A percentile compares a stretch with the other conserved stretches of the same genome.
Conservation (phyloP, 129 eudicot genomes). For the Artemisia argyi region DNA sequence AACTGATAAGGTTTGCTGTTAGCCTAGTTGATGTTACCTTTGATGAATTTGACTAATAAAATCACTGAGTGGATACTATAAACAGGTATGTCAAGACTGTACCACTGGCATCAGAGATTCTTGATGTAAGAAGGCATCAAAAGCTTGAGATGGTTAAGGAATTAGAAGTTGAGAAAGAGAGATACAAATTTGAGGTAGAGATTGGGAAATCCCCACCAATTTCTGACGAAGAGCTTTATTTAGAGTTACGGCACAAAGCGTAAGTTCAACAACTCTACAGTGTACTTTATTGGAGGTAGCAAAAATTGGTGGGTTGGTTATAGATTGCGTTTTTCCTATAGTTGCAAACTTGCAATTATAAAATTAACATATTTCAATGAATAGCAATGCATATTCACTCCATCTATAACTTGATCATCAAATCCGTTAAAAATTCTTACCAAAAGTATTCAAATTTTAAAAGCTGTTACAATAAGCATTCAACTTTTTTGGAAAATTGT, state of each 20-base stretch:
- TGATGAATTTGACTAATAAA: background rate
- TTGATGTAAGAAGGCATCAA: conserved; percentile 80
- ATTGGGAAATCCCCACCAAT: conserved; percentile 97
- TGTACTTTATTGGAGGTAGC: too few species aligned
- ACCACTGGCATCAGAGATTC: conserved; percentile 92
- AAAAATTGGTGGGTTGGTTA: too few species aligned
- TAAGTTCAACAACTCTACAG: conserved; percentile 31
- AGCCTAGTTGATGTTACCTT: background rate
- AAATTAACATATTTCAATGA: too few species aligned
- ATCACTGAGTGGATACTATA: conserved; percentile 7
- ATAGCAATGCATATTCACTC: too few species aligned
- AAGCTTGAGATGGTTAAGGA: conserved; percentile 94
- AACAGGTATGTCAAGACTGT: conserved; percentile 90
- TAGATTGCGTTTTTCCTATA: too few species aligned
- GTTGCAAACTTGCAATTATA: too few species aligned
- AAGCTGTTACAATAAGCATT: background rate
- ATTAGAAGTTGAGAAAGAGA: conserved; percentile 64
- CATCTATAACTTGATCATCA: too few species aligned
- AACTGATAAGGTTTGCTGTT: background rate
- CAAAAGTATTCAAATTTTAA: too few species aligned
- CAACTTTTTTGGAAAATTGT: background rate
- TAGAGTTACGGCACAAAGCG: conserved; percentile 89
- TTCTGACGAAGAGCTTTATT: conserved; percentile 78
- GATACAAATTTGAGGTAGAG: conserved; percentile 79
- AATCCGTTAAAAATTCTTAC: too few species aligned